Evolutionary conservation across 768 basidiomycete species (phyloP), one percentile per base, ranked within the genome.

Genomic region (Lactifluus rugatus): DNA sequence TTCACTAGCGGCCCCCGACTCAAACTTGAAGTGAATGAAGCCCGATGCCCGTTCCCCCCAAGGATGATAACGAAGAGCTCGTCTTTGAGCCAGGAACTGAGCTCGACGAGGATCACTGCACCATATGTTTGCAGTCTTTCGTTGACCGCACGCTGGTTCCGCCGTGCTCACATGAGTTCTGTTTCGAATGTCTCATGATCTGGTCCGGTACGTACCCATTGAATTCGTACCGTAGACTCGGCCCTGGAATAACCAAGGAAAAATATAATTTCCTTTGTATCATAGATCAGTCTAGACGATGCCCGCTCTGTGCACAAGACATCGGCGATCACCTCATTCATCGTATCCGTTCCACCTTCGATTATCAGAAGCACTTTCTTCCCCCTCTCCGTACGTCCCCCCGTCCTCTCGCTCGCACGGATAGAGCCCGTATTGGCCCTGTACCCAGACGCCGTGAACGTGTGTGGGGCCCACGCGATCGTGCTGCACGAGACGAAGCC

Each of bases 161-260:
- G 1, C 78, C 75, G 8, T 96, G 93, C 70, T 87, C 89, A 2
- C 93, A 97, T 74, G 87, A 89, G 66, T 94, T 94, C 67, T 97
- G 93, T 66, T 95, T 95, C 63, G 88, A 90, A 56, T 97, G 93
- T 69, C 76, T 96, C 23, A 73, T 87, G 48, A 72, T 93, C 1
- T 95, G 93, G 93, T 80, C 87, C 53, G 85, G 89, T 89, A 59
- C 63, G 79, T 72, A 37, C 16, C 31, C 49, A n/a, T 45, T 51
- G 2, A 41, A 13, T 25, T 28, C 39, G 21, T 46, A 42, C 48
- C 6, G n/a, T 47, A 31, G 6, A n/a, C n/a, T n/a, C n/a, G n/a
- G n/a, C n/a, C n/a, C n/a, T n/a, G 31, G 3, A 31, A 31, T 8
- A 31, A 31, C 5, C 31, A 31, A 34, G 34, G 13, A 34, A 1